Evolutionary conservation across 2,329 filamentous ascomycete genomes (phyloP).

Genomic region (Escovopsis sp.): DNA sequence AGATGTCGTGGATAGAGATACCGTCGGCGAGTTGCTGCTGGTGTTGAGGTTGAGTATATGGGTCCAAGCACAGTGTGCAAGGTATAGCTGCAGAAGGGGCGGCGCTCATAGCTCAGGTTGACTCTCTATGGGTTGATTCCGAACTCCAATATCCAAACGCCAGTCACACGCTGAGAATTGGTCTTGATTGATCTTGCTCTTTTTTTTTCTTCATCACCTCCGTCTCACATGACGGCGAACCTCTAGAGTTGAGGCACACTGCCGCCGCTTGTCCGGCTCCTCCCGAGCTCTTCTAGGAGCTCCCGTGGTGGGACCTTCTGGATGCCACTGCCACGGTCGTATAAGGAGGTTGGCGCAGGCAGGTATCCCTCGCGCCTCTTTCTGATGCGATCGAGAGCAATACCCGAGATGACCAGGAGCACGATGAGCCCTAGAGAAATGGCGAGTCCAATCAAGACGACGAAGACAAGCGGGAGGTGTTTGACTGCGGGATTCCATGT

Average conservation of each 20-base stretch:
- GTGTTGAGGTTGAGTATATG: too few species aligned
- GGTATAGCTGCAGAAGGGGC: slow-evolving; percentile 6
- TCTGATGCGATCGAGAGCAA: slow-evolving; percentile 59
- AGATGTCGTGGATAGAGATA: too few species aligned
- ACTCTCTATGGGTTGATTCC: not conserved
- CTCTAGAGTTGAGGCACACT: slow-evolving; percentile 34
- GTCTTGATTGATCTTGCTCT: not conserved
- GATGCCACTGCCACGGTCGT: slow-evolving; percentile 43
- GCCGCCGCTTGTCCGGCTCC: slow-evolving; percentile 24
- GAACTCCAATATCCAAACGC: slow-evolving; percentile 21
- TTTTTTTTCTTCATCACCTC: not conserved
- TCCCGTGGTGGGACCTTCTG: slow-evolving; percentile 45
- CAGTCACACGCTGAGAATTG: slow-evolving; percentile 15
- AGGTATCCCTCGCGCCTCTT: slow-evolving; percentile 67
- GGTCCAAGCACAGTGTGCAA: not conserved
- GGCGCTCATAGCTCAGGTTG: not conserved
- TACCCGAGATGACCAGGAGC: slow-evolving; percentile 58
- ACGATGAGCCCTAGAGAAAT: slow-evolving; percentile 66
- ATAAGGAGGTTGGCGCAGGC: slow-evolving; percentile 55
- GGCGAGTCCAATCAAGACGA: slow-evolving; percentile 67
- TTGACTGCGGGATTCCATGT: slow-evolving; percentile 19
- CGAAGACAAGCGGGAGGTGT: slow-evolving; percentile 55
- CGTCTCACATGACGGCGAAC: too few species aligned
- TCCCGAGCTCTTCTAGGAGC: slow-evolving; percentile 37
- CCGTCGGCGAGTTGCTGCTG: too few species aligned